These are phyloP conservation scores for Pichia sp. DNA, from an alignment of 1,139 yeast species.

Conservation along the genomic window DNA sequence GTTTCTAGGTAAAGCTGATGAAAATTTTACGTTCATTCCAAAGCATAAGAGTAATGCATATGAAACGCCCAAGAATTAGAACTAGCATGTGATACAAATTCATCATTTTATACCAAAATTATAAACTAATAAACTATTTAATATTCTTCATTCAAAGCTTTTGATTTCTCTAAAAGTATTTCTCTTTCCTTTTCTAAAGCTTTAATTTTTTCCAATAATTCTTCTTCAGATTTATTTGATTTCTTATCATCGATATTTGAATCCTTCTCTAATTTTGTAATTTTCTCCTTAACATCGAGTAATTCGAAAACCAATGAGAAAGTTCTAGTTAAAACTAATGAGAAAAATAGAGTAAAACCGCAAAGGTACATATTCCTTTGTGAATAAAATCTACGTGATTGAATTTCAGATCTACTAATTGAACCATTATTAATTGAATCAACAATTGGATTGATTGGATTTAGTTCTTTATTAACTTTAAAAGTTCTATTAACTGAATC, in stretches of 20 bases:
- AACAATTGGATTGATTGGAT: slow-evolving; percentile 25
- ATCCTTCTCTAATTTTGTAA: slow-evolving; percentile 30
- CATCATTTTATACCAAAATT: background rate
- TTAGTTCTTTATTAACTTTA: slow-evolving; percentile 58
- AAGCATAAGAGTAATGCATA: slow-evolving; percentile 91
- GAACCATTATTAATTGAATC: slow-evolving; percentile 14
- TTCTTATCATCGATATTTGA: slow-evolving; percentile 14
- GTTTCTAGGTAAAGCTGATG: slow-evolving; percentile 84
- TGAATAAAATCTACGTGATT: slow-evolving; percentile 87
- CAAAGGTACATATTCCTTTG: slow-evolving; percentile 96
- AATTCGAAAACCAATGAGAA: slow-evolving; percentile 74
- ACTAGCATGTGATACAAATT: background rate
- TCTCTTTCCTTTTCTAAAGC: slow-evolving; percentile 58
- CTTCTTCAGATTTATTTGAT: no score
- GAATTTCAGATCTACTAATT: slow-evolving; percentile 67
- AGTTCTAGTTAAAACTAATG: slow-evolving; percentile 82
- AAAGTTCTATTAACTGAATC: slow-evolving; percentile 85
- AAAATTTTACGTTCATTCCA: slow-evolving; percentile 72
- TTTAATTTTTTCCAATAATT: slow-evolving; percentile 47
- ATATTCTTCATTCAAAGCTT: slow-evolving; percentile 59
- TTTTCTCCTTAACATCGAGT: slow-evolving; percentile 50
- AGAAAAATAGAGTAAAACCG: slow-evolving; percentile 88
- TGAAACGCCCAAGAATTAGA: slow-evolving; percentile 25
- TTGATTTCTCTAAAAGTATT: slow-evolving; percentile 65
- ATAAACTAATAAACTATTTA: slow-evolving; percentile 25